Evolutionary conservation across 805 yeast genomes (phyloP), one percentile per base, ranked within the genome.

Genomic region (Starmerella ratchasimensis): DNA sequence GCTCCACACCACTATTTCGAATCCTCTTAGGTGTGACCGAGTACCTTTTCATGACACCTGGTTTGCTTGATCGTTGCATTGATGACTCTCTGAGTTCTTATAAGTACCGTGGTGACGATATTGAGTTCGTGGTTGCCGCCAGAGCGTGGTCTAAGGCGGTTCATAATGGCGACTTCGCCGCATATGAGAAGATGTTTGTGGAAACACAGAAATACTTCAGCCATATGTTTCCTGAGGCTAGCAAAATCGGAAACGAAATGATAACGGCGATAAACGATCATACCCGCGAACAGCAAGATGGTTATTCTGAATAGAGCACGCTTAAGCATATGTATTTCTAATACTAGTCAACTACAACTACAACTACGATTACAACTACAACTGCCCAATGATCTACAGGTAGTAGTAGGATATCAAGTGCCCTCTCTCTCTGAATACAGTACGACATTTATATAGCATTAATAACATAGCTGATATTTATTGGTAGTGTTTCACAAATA

Each of bases 21-120:
- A 83, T 90, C 28, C 83, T 90, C 59, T 65, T 90, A 28, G 97
- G 97, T 31, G 96, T 90, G 18, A 73, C 94, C 0, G 96, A 90
- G 55, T 88, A 83, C 56, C 61, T 90, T 23, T 90, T 88, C 56
- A 74, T 93, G 52, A 72, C 84, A 0, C 88, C 90, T 0, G 80
- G 77, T 1, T 58, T 88, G 26, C 60, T 90, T n/a, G 94, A 84
- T 31, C 74, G 74, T 42, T 78, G 90, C 40, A 67, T 88, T 9
- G 69, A 69, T 13, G 88, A 79, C 42, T 79, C 94, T 0, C 61
- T 80, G 10, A 52, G 63, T 22, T 77, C 80, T 42, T 62, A 68
- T 14, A 65, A 74, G 1, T 90, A 83, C 55, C 68, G 96, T 50
- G 74, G 72, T 22, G 98, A 90, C 54, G 98, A 90, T 58, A 61